Conservation (phyloP, 2,329 filamentous ascomycete species). For the Apiospora saccharicola region DNA sequence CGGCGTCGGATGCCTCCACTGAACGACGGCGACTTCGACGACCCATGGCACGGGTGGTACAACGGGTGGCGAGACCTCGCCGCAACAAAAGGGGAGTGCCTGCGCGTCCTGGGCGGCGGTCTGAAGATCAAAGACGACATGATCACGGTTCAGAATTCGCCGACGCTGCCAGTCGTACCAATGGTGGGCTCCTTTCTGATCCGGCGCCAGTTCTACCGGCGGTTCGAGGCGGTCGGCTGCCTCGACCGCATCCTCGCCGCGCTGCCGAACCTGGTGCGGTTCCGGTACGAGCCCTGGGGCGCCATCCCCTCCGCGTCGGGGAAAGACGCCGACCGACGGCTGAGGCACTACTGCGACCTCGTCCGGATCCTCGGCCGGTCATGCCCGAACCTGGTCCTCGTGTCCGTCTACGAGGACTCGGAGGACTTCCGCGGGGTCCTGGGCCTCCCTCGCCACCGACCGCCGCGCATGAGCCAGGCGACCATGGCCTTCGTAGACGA, state of each 20-base stretch:
- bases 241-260: background rate
- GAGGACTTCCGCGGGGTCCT: background rate
- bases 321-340: background rate
- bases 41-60: background rate
- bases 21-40: background rate
- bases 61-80: too few species aligned
- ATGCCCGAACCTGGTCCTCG: background rate
- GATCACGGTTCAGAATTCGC: too few species aligned
- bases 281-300: conserved; percentile 13
- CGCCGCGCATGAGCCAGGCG: too few species aligned
- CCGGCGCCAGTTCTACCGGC: conserved; percentile 19
- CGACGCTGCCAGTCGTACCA: background rate
- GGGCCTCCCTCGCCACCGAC: background rate
- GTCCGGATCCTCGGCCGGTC: background rate
- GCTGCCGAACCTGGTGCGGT: background rate
- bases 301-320: too few species aligned
- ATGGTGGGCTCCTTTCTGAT: background rate
- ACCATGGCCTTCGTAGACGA: too few species aligned
- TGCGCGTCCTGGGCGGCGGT: background rate
- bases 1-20: background rate
- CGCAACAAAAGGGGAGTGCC: background rate
- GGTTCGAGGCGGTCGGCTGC: background rate
- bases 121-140: background rate
- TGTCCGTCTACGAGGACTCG: background rate
- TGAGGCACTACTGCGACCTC: background rate